Evolutionary conservation across 139 green algal genomes (phyloP).

Genomic region (Coelastrella sp.): DNA sequence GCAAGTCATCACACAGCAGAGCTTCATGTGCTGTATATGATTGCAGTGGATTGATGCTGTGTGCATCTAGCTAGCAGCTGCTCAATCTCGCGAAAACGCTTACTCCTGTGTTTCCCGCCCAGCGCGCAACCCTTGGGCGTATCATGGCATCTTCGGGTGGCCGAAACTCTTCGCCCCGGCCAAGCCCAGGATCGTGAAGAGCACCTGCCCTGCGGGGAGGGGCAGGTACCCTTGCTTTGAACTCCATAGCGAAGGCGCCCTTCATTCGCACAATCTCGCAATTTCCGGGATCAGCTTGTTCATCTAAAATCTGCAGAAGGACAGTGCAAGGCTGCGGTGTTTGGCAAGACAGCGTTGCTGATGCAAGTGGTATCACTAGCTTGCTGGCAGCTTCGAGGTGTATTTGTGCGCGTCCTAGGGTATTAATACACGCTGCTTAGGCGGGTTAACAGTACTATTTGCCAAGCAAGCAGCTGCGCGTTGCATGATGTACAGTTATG

Average conservation of each 20-base stretch:
- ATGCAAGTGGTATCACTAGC: no score
- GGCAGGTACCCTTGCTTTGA: not conserved
- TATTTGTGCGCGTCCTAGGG: no score
- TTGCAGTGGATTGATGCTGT: no score
- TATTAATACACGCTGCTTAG: not conserved
- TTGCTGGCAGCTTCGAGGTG: no score
- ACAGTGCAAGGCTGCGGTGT: not conserved
- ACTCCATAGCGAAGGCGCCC: slow-evolving; percentile 31
- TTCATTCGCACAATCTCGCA: slow-evolving; percentile 25
- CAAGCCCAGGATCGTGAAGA: not conserved
- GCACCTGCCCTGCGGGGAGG: not conserved
- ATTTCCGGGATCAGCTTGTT: not conserved
- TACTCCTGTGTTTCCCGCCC: slow-evolving; percentile 1
- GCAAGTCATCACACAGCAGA: no score
- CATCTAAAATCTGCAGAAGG: slow-evolving; percentile 22
- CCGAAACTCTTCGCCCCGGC: not conserved
- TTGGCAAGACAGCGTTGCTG: not conserved
- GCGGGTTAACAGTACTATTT: not conserved
- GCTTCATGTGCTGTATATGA: no score
- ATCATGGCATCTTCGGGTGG: not conserved
- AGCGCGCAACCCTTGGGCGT: not conserved
- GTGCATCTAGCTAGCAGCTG: no score
- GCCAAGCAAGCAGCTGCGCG: not conserved
- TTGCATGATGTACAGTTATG: not conserved
- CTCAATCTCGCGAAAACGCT: not conserved